Evolutionary conservation across 2,329 filamentous ascomycete species (phyloP), one percentile per base, ranked within the genome.

Genomic region (Claviceps spartinae): DNA sequence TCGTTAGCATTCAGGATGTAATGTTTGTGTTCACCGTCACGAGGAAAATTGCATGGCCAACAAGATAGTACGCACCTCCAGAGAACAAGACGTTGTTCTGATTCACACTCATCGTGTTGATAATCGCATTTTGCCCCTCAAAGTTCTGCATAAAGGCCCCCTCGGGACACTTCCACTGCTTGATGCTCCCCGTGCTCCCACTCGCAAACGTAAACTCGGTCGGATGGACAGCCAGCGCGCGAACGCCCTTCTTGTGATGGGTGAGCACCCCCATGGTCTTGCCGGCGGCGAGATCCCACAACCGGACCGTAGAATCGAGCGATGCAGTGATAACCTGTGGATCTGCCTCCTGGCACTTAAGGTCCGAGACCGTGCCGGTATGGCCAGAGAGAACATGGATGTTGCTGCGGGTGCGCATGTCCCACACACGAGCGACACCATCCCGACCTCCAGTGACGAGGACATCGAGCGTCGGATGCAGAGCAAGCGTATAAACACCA

Each of bases 121-220:
- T 91, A 65, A 98, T 94, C 54, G 88, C 81, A 62, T 96, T 96
- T 63, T 97, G 91, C 4, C 91, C 91, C 44, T 95, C 88, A 62
- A 97, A 97, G 65, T 97, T 97, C 68, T 96, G 90, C 93, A 98
- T 98, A 65, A 98, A 97, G 16, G 88, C 88, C 40, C 91, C 94
- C 65, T 96, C 89, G 1, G 94, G 94, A 59, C 90, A 97, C 67
- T 97, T 96, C 91, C 93, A 98, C 71, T 98, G 93, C 74, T 98
- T 98, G 71, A 98, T 96, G 65, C 86, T 90, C 24, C 86, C 86
- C 0, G 91, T 90, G 62, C 88, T 95, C 44, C 86, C 93, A 54
- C 82, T 90, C 4, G 93, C 93, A 65, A 98, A 98, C 0, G 94
- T 98, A 65, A 95, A 98, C 67, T 98, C 93, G 54, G 81, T 82